Evolutionary conservation across 805 yeast species (phyloP), one percentile per base, ranked within the genome.

Genomic region (Cyberlindnera subsufficiens): DNA sequence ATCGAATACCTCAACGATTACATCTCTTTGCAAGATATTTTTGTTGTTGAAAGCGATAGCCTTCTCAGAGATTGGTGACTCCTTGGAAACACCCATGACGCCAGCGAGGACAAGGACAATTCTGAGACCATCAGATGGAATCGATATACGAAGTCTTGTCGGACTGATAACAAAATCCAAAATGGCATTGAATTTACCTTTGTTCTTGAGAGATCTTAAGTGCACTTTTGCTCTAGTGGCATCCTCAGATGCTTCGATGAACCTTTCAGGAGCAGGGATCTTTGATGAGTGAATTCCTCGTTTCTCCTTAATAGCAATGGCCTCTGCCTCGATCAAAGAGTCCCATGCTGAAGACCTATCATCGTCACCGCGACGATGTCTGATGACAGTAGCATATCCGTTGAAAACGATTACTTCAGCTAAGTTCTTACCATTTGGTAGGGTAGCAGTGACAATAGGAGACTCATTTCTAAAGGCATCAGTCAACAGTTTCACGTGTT

Each of bases 321-420:
- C 68, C 60, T 88, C 95, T 38, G 79, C 68, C 56, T 85, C 95
- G 36, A 84, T 63, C 43, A 87, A 69, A 38, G 71, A 72, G 57
- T 87, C 96, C 91, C 95, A 86, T 52, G 78, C 74, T 29, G 79
- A 72, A 2, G 93, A 79, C 52, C 86, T 72, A 55, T 80, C 86
- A 11, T 72, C 65, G 37, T 82, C 85, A 45, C 82, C 86, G 63
- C 81, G 81, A 58, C 82, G 79, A 64, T 86, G 95, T 58, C 78
- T 78, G 44, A 85, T 72, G 19, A 86, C 95, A n/a, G 82, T 66
- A 14, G 90, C 95, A 61, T 68, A 78, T 7, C 96, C 96, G 45
- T 66, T 70, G 25, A 70, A 61, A 16, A 87, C 83, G 40, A 87
- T 59, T 29, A 67, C 52, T 51, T 78, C 77, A 7, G 86, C 77